Conservation (phyloP, 164 flowering plant genomes). For the Kingdonia uniflora region DNA sequence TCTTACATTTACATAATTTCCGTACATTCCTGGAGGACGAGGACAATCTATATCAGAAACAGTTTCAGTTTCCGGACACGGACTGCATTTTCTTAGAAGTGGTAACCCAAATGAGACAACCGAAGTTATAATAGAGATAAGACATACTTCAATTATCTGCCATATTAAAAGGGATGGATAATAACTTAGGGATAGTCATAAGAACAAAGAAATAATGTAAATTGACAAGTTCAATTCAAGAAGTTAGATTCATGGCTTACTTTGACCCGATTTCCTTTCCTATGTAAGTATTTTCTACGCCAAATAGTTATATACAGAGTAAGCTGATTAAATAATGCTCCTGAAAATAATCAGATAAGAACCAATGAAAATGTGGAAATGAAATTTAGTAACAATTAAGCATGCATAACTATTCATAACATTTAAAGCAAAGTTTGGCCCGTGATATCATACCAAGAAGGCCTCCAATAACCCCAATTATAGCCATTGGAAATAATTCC, state of each 20-base stretch:
- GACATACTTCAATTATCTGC: conserved; percentile 87
- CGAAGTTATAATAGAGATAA: conserved; percentile 77
- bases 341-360: conserved; percentile 25
- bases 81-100: conserved; percentile 77
- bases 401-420: neutral
- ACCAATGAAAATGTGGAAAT: conserved; percentile 1
- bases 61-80: conserved; percentile 71
- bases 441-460: conserved; percentile 61
- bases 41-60: conserved; percentile 77
- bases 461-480: conserved; percentile 97
- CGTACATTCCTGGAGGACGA: conserved; percentile 89
- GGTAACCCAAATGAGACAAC: conserved; percentile 87
- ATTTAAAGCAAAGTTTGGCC: neutral
- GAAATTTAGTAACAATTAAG: neutral
- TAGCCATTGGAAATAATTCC: conserved; percentile 94
- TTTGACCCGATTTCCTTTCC: conserved; percentile 81
- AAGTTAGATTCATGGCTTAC: conserved; percentile 21
- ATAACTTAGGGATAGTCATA: neutral
- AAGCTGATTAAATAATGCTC: conserved; percentile 93
- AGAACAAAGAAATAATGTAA: neutral
- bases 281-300: conserved; percentile 86
- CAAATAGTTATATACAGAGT: conserved; percentile 69
- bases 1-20: conserved; percentile 96
- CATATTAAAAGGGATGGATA: neutral
- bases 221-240: neutral